Evolutionary conservation across 306 rosid species (phyloP), one percentile per base, ranked within the genome.

Genomic region (Abrus precatorius): DNA sequence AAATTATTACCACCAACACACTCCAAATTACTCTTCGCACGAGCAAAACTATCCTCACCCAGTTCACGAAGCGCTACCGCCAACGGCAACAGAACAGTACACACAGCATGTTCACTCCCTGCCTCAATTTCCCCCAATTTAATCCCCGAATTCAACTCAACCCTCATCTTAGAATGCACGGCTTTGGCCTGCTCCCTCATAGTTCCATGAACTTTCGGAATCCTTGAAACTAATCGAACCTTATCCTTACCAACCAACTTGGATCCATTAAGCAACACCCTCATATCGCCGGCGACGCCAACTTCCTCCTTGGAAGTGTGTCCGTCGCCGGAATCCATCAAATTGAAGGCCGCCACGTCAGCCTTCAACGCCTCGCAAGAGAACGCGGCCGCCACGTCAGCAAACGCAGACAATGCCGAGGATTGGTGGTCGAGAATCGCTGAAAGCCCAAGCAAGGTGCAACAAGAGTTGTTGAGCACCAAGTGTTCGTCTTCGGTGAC

Each of bases 341-440:
- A 73, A 78, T 76, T 86, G 60, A 95, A 89, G 8, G 86, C 91
- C 5, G 85, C 27, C 2, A 89, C 84, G 45, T 93, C 93, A 1
- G 99, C 96, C 60, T 80, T 91, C 62, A 79, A 76, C 1, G 96
- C 94, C 87, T 95, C 97, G 79, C 99, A 95, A 1, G 99, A 90
- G 3, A 95, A 53, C 27, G 93, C 94, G 0, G 96, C 94, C 0
- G 90, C 91, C 9, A 88, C 86, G 36, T 93, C 97, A 0, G 81
- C 74, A 36, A 95, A 30, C 1, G 84, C 77, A 2, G 90, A 83
- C 6, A 95, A 53, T 3, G 88, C 90, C 36, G 93, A 40, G 0
- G 88, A 78, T n/a, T 80, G 85, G 74, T 86, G 88, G 71, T 95
- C 98, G 81, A 93, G 54, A 52, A 92, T 60, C 3, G 94, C 90